A percentile compares a stretch with the other conserved stretches of the same genome.
phyloP scores from a whole-genome alignment of 106 monocot genomes.

The Ottelia alismoides region DNA sequence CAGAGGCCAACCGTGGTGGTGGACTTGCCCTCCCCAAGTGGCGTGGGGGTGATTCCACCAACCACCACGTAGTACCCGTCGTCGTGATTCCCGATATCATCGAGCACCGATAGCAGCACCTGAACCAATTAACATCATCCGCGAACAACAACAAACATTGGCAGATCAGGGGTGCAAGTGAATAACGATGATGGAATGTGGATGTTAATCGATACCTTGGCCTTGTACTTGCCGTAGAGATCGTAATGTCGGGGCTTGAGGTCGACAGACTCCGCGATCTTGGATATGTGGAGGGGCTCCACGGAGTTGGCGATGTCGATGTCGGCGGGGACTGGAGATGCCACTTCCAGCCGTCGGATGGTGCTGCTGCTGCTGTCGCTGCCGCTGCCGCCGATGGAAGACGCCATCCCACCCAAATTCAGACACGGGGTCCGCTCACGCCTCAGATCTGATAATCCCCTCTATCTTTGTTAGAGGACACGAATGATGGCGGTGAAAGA shows the following conservation, averaged over 20 bases:
- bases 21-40: slow-evolving; percentile 94
- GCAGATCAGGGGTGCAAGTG: too few species aligned
- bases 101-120: slow-evolving; percentile 70
- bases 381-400: too few species aligned
- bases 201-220: slow-evolving; percentile 44
- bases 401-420: too few species aligned
- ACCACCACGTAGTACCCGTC: slow-evolving; percentile 95
- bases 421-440: too few species aligned
- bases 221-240: slow-evolving; percentile 95
- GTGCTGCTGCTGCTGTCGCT: too few species aligned
- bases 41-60: slow-evolving; percentile 96
- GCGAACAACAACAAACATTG: background rate
- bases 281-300: slow-evolving; percentile 69
- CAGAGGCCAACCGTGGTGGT: slow-evolving; percentile 95
- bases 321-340: slow-evolving; percentile 85
- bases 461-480: too few species aligned
- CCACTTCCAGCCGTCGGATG: slow-evolving; percentile 47
- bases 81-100: slow-evolving; percentile 44
- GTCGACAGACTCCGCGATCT: slow-evolving; percentile 59
- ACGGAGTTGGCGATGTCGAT: slow-evolving; percentile 98
- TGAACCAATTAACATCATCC: slow-evolving; percentile 7
- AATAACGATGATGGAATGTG: background rate
- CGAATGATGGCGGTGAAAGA: too few species aligned
- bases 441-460: too few species aligned
- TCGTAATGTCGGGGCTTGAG: slow-evolving; percentile 73